A percentile compares a stretch with the other conserved stretches of the same genome.
These are phyloP conservation scores for Posidonia oceanica DNA, from an alignment of 116 monocot genomes.

Conservation along the genomic window DNA sequence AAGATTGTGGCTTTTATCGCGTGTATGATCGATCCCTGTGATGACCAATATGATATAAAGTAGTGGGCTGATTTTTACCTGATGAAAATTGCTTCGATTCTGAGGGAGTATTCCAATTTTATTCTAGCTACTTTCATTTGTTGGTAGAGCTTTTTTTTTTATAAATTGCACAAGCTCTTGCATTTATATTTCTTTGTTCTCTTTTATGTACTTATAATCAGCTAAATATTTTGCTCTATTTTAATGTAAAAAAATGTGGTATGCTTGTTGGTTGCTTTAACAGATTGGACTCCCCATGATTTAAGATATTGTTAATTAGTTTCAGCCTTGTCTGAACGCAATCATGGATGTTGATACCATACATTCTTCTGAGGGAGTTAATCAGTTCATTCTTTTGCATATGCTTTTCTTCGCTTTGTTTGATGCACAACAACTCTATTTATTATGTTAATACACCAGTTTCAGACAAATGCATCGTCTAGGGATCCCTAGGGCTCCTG, in stretches of 20 bases:
- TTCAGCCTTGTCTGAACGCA: conserved; percentile 28
- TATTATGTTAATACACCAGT: too few relatives aligned
- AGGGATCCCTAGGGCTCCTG: too few relatives aligned
- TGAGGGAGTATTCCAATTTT: neutral
- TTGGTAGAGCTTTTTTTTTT: neutral
- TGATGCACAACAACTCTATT: neutral
- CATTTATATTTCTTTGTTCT: neutral
- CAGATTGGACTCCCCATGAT: conserved; percentile 10
- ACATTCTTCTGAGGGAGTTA: conserved; percentile 13
- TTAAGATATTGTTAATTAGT: conserved; percentile 12
- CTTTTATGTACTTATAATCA: neutral
- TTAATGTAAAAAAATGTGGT: too few relatives aligned
- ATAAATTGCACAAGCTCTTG: neutral
- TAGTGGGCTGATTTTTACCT: conserved; percentile 2
- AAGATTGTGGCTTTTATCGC: neutral
- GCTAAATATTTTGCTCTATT: neutral
- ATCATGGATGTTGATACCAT: conserved; percentile 9
- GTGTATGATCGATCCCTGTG: neutral
- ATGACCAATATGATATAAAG: neutral
- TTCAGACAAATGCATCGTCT: too few relatives aligned
- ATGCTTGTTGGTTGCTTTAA: too few relatives aligned
- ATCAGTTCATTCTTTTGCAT: neutral
- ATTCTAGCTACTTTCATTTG: neutral
- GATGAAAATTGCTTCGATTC: neutral
- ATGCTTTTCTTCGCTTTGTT: neutral